Base-by-base conservation (phyloP, 805 yeast genomes). In the Candida ipomoeae region DNA sequence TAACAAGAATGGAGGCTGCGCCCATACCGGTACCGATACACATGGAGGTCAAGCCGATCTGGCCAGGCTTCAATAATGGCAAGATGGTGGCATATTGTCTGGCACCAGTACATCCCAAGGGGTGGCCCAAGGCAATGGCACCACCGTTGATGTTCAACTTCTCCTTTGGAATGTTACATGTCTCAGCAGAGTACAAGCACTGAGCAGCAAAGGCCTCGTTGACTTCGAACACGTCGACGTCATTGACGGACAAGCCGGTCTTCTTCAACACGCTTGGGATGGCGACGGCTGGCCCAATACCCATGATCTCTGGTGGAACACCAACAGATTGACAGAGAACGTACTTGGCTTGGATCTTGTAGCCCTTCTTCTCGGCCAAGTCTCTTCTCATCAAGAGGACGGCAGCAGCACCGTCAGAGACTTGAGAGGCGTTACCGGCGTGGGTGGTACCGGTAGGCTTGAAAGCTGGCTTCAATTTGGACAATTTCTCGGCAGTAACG, bases 21-120 rank as follows among this genome's bases (percentile, higher is more conserved):
- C 98, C 98, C 96, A 91, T 92, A 61, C 98, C 98, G 34, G 97
- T 89, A 62, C 98, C 98, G 57, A 92, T 84, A 75, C 98, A 92
- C 98, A 92, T 92, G 56, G 96, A 86, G 11, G 95, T 87, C 48
- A 92, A 84, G 57, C 98, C 98, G 56, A 90, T 71, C 73, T 90
- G 83, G 54, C 92, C 95, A 26, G 80, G 66, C 67, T 84, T 71
- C 62, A 91, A 78, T 73, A 89, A 92, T 61, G 91, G 79, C 66
- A 92, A 70, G 54, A 92, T 70, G 4, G 98, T 92, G 40, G 97
- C 91, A 47, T 89, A 79, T 73, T 91, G 97, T 69, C 98, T 84
- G 11, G 97, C 90, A 65, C 96, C 96, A 44, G 68, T 64, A 48
- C 72, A 48, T 54, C 78, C 78, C 60, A 73, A 71, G 52, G 98